Evolutionary conservation across 2,329 filamentous ascomycete species (phyloP), one percentile per base, ranked within the genome.

Genomic region (Sclerotinia glacialis): DNA sequence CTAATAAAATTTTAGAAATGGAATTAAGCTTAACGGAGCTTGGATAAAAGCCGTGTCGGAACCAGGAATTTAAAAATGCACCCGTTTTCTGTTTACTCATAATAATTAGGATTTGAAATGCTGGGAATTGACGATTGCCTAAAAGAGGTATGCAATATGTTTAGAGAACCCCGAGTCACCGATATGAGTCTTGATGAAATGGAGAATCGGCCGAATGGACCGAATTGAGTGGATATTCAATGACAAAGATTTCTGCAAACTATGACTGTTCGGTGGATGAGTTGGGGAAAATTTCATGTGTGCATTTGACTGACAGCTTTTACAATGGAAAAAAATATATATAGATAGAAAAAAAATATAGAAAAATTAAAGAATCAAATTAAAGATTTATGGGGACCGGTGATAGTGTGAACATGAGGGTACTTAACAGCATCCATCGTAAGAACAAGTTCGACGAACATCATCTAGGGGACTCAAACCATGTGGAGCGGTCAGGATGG

Each of bases 1-100:
- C n/a, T n/a, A n/a, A n/a, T n/a, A n/a, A n/a, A n/a, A n/a, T n/a
- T 16, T 11, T 14, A n/a, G 26, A 28, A 23, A 31, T 46, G 23
- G 23, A 46, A 58, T 46, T 58, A 58, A 58, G 56, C 42, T 47
- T 46, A 6, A 59, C 56, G 42, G 56, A 59, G 56, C 55, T 59
- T 59, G 34, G 56, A 31, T 59, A 59, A 59, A 59, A 26, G 18
- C 56, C 42, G 56, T 9, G 21, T 59, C 42, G 56, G 56, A 26
- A n/a, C 11, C 11, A 31, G 56, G 56, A 34, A 34, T 42, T 54
- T 2, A 46, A 21, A n/a, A 40, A 46, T 59, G 42, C 26, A 9
- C 40, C 55, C 55, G 55, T 37, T 31, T 31, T 28, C 0, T 28
- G 6, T 21, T 53, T 21, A 53, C 50, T 53, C 50, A 31, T 31